A percentile compares a stretch with the other conserved stretches of the same genome.
These are phyloP conservation scores for Akanthomyces lecanii DNA, from an alignment of 2,329 filamentous ascomycete genomes.

Conservation along the genomic window DNA sequence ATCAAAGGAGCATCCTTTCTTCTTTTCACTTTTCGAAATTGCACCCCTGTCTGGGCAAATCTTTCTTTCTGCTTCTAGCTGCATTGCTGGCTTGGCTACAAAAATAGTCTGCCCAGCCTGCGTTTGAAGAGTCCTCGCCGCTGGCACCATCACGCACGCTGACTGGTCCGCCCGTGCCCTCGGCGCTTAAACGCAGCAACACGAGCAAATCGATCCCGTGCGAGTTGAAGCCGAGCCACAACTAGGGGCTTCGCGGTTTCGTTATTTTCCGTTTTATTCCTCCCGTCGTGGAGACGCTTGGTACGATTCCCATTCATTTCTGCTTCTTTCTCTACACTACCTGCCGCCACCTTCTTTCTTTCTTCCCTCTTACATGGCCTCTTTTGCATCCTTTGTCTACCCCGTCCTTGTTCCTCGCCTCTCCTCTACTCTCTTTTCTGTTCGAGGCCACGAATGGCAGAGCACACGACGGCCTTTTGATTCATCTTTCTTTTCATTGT, in stretches of 20 bases:
- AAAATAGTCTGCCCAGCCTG: slow-evolving; percentile 6
- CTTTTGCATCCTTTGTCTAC: not conserved
- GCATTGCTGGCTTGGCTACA: not conserved
- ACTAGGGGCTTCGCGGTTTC: slow-evolving; percentile 3
- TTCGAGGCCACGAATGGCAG: not conserved
- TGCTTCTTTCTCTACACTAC: slow-evolving; percentile 16
- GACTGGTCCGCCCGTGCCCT: slow-evolving; percentile 1
- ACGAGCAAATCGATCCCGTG: slow-evolving; percentile 13
- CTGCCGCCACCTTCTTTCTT: slow-evolving; percentile 20
- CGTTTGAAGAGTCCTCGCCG: slow-evolving; percentile 12
- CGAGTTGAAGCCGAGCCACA: slow-evolving; percentile 4
- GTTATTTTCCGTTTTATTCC: not conserved
- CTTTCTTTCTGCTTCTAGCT: not conserved
- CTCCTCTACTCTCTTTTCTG: not conserved
- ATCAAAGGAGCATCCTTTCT: slow-evolving; percentile 3
- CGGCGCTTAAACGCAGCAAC: slow-evolving; percentile 16
- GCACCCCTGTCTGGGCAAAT: not conserved
- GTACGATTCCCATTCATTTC: not conserved
- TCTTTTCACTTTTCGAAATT: not conserved
- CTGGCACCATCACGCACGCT: not conserved
- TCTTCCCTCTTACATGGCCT: slow-evolving; percentile 12
- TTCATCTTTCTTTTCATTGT: not conserved
- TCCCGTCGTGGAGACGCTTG: slow-evolving; percentile 3
- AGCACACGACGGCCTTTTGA: not conserved
- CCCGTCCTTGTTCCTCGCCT: not conserved